Percentiles rank a stretch among this genome's conserved stretches.
phyloP scores from a whole-genome alignment of 2,329 filamentous ascomycete genomes.

The Aspergillus sp. region DNA sequence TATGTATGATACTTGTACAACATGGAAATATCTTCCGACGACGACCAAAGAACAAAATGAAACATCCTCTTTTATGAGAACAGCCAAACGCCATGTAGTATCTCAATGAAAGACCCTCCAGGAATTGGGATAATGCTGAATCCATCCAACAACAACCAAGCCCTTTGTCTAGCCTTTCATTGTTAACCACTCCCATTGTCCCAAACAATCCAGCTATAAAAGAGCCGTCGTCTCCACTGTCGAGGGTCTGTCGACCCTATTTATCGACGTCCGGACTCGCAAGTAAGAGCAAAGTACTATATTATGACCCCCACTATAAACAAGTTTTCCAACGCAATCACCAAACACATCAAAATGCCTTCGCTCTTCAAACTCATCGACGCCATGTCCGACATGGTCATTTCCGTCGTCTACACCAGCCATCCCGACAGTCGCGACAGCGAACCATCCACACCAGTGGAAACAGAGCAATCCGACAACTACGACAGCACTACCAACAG shows the following conservation, averaged over 20 bases:
- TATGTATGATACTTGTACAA: slow-evolving; percentile 11
- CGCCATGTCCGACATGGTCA: slow-evolving; percentile 3
- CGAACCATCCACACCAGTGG: background rate
- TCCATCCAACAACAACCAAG: background rate
- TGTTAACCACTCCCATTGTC: background rate
- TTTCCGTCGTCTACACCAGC: background rate
- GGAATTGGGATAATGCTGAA: background rate
- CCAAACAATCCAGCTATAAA: background rate
- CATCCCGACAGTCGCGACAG: background rate
- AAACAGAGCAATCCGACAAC: background rate
- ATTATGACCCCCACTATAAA: background rate
- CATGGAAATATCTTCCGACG: background rate
- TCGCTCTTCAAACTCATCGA: slow-evolving; percentile 12
- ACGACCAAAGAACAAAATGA: slow-evolving; percentile 5
- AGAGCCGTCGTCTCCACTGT: background rate
- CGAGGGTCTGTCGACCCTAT: background rate
- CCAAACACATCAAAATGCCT: slow-evolving; percentile 5
- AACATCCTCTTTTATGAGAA: background rate
- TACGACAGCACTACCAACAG: background rate
- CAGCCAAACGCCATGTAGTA: background rate
- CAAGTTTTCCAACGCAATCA: background rate
- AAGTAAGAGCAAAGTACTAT: background rate
- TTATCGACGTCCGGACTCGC: background rate
- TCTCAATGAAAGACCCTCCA: background rate
- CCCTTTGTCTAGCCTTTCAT: background rate